Evolutionary conservation across 805 yeast species (phyloP).

Genomic region (Metschnikowia lochheadii): DNA sequence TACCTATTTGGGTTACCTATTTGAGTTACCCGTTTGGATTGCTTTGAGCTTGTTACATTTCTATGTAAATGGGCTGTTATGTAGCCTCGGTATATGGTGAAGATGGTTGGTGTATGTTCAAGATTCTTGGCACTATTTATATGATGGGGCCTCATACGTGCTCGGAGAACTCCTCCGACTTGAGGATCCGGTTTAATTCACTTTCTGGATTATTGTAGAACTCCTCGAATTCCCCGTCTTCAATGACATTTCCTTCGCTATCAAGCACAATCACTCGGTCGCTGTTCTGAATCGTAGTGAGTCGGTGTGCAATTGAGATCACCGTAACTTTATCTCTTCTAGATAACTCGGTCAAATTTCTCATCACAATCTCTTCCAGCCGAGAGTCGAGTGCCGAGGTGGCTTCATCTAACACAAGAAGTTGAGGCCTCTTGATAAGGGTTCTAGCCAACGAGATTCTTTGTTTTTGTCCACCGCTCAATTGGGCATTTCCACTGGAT

Average conservation of each 20-base stretch:
- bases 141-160: not conserved
- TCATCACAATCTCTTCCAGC: slow-evolving; percentile 80
- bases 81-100: no score
- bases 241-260: slow-evolving; percentile 55
- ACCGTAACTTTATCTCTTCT: slow-evolving; percentile 53
- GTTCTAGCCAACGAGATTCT: slow-evolving; percentile 90
- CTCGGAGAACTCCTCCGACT: slow-evolving; percentile 20
- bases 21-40: no score
- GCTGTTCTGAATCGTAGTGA: slow-evolving; percentile 81
- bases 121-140: not conserved
- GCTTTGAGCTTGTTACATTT: no score
- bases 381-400: slow-evolving; percentile 91
- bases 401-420: slow-evolving; percentile 89
- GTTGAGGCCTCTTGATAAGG: slow-evolving; percentile 68
- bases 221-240: slow-evolving; percentile 57
- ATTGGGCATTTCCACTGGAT: slow-evolving; percentile 68
- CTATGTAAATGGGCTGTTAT: not conserved
- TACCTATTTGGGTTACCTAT: no score
- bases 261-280: slow-evolving; percentile 72
- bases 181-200: slow-evolving; percentile 42
- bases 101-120: not conserved
- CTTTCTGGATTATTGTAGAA: slow-evolving; percentile 45
- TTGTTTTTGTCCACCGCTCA: slow-evolving; percentile 95
- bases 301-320: slow-evolving; percentile 86
- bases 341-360: slow-evolving; percentile 55